Conservation (phyloP, 164 flowering plant species). For the Berberis vulgaris region DNA sequence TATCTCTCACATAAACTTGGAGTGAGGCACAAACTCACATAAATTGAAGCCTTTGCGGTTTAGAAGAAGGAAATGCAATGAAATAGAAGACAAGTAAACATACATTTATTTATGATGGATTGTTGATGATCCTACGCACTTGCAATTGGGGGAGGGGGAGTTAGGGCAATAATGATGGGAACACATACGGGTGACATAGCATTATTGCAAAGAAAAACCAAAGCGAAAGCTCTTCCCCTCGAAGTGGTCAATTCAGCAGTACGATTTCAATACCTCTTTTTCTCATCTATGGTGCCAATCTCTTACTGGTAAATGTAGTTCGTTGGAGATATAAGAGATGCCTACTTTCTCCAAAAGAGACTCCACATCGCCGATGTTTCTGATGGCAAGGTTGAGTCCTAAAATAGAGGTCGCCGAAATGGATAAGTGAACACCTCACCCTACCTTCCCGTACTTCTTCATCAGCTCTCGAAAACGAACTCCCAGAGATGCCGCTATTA, state of each 20-base stretch:
- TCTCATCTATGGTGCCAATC: slow-evolving; percentile 1
- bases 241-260: slow-evolving; percentile 73
- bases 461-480: slow-evolving; percentile 22
- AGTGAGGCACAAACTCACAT: no score
- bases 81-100: no score
- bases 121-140: slow-evolving; percentile 37
- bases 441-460: slow-evolving; percentile 91
- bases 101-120: slow-evolving; percentile 14
- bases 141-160: slow-evolving; percentile 75
- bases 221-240: slow-evolving; percentile 76
- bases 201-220: slow-evolving; percentile 79
- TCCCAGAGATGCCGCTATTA: no score
- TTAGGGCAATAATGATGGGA: slow-evolving; percentile 85
- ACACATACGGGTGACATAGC: slow-evolving; percentile 82
- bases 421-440: slow-evolving; percentile 68
- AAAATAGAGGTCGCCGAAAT: slow-evolving; percentile 71
- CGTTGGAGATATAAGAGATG: slow-evolving; percentile 26
- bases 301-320: background rate
- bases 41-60: no score
- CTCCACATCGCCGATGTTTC: slow-evolving; percentile 88
- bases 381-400: slow-evolving; percentile 80
- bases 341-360: slow-evolving; percentile 55
- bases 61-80: no score
- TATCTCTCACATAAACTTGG: no score
- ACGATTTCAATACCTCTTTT: slow-evolving; percentile 33